Evolutionary conservation across 768 basidiomycete genomes (phyloP).

Genomic region (Chiua virens): DNA sequence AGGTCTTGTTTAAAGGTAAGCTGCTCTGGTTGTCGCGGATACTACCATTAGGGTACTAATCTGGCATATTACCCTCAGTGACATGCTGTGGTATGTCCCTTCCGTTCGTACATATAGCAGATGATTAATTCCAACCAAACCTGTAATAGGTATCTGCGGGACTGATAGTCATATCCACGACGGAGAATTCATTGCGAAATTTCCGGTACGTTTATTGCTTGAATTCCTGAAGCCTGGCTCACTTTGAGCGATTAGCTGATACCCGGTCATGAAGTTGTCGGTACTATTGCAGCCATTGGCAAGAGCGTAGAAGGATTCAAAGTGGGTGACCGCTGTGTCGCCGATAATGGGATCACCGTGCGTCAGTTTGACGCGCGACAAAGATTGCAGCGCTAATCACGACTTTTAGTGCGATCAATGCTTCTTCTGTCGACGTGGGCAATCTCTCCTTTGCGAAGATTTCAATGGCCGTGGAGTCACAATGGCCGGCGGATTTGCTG

Average conservation of each 20-base stretch:
- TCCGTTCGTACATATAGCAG: background rate
- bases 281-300: constrained; percentile 66
- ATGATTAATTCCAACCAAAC: background rate
- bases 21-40: background rate
- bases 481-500: constrained; percentile 81
- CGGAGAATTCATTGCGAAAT: constrained; percentile 60
- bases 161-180: constrained; percentile 60
- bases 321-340: constrained; percentile 77
- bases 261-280: constrained; percentile 71
- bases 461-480: constrained; percentile 76
- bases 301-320: constrained; percentile 73
- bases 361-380: constrained; percentile 22
- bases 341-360: constrained; percentile 71
- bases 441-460: constrained; percentile 78
- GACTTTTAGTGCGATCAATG: constrained; percentile 67
- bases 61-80: constrained; percentile 23
- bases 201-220: constrained; percentile 35
- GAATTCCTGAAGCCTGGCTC: background rate
- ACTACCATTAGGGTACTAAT: background rate
- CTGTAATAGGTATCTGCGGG: constrained; percentile 47
- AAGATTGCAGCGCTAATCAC: background rate
- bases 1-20: constrained; percentile 60
- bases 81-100: constrained; percentile 37
- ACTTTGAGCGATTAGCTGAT: constrained; percentile 45
- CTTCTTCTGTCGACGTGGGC: constrained; percentile 81